These are phyloP conservation scores for Dactylellina leptospora DNA, from an alignment of 2,329 filamentous ascomycete species.

Conservation along the genomic window DNA sequence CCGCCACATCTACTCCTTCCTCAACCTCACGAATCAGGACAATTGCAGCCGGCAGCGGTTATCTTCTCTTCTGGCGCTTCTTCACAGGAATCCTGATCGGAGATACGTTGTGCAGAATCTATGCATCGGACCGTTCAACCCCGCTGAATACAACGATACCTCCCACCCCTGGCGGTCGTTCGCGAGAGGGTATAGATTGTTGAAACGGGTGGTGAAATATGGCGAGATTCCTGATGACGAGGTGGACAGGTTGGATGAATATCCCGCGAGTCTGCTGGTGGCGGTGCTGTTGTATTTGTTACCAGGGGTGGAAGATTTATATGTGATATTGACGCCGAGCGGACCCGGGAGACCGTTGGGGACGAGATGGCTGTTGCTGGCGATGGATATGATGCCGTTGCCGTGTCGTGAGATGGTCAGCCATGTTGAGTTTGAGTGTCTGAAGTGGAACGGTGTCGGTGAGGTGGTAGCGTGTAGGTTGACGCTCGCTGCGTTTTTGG, in stretches of 20 bases:
- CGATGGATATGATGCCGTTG: slow-evolving; percentile 35
- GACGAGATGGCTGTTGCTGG: slow-evolving; percentile 31
- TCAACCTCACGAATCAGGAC: slow-evolving; percentile 3
- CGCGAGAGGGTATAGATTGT: slow-evolving; percentile 9
- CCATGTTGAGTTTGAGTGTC: slow-evolving; percentile 28
- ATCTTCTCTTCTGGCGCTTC: slow-evolving; percentile 10
- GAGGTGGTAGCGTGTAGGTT: too few species aligned
- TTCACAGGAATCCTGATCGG: slow-evolving; percentile 20
- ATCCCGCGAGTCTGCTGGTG: slow-evolving; percentile 17
- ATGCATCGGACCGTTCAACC: slow-evolving; percentile 27
- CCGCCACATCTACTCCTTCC: slow-evolving; percentile 20
- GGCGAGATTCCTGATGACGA: slow-evolving; percentile 16
- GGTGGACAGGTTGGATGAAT: neutral
- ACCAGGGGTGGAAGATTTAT: too few species aligned
- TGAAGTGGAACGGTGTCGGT: too few species aligned
- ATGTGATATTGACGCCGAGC: too few species aligned
- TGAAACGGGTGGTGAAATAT: slow-evolving; percentile 15
- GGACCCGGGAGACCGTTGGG: too few species aligned
- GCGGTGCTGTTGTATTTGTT: slow-evolving; percentile 16
- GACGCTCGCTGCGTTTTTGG: too few species aligned
- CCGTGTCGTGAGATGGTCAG: slow-evolving; percentile 13
- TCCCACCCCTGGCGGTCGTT: neutral
- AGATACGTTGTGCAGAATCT: slow-evolving; percentile 12
- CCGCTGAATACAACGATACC: slow-evolving; percentile 6
- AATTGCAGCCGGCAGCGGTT: too few species aligned